Evolutionary conservation across 345 rosid genomes (phyloP).

Genomic region (Murraya koenigii): DNA sequence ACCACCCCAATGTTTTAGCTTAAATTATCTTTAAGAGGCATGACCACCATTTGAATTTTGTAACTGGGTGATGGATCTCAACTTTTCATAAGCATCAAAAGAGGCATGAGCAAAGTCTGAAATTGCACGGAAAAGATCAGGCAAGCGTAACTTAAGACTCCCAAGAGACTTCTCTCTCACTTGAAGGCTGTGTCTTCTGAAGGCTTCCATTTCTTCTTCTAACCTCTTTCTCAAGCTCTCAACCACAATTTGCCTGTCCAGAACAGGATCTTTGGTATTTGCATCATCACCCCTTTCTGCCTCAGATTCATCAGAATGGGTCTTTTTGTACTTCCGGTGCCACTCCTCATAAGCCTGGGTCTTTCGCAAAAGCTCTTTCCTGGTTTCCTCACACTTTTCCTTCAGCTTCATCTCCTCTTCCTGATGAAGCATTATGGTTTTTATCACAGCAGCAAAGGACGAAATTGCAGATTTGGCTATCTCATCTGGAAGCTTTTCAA

Average conservation of each 20-base stretch:
- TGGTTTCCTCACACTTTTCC: conserved; percentile 78
- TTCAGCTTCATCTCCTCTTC: conserved; percentile 88
- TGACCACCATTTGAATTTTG: conserved; percentile 32
- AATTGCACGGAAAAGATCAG: conserved; percentile 82
- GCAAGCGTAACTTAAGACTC: conserved; percentile 70
- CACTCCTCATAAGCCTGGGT: conserved; percentile 85
- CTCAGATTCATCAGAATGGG: conserved; percentile 42
- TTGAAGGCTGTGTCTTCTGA: conserved; percentile 73
- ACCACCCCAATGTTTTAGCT: too few species aligned
- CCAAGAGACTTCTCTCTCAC: conserved; percentile 90
- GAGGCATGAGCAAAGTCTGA: conserved; percentile 71
- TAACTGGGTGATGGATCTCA: conserved; percentile 42
- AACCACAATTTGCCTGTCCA: conserved; percentile 66
- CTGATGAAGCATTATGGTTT: conserved; percentile 62
- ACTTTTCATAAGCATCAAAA: conserved; percentile 57
- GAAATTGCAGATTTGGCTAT: conserved; percentile 78
- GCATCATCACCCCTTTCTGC: conserved; percentile 55
- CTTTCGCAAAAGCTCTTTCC: conserved; percentile 63
- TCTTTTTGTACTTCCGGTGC: conserved; percentile 68
- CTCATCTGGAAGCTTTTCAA: conserved; percentile 84
- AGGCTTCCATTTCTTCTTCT: conserved; percentile 69
- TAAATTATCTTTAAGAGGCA: neutral
- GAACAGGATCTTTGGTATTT: conserved; percentile 53
- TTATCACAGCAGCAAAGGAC: conserved; percentile 69
- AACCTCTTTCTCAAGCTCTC: conserved; percentile 71